Conservation (phyloP, 805 yeast genomes). For the Candida arabinofermentans region DNA sequence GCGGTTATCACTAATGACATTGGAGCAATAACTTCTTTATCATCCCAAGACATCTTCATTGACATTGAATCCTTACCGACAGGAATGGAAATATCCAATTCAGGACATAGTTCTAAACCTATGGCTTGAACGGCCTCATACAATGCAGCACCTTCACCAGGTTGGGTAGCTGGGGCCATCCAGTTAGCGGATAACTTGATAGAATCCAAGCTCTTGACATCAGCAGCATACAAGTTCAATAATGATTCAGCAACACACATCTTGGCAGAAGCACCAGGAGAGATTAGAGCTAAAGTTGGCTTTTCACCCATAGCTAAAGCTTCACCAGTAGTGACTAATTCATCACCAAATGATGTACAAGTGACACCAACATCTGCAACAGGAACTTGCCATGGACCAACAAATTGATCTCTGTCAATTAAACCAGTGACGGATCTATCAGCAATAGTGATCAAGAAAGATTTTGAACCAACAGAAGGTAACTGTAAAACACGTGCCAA, state of each 20-base stretch:
- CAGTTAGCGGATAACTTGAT: slow-evolving; percentile 94
- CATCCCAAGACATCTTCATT: slow-evolving; percentile 97
- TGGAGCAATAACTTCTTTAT: slow-evolving; percentile 93
- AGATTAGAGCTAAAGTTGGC: slow-evolving; percentile 84
- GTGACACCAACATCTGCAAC: slow-evolving; percentile 98
- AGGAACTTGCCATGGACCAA: slow-evolving; percentile 99
- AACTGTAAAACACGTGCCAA: slow-evolving; percentile 76
- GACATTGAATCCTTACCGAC: slow-evolving; percentile 99
- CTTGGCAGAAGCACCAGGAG: slow-evolving; percentile 88
- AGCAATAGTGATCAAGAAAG: slow-evolving; percentile 94
- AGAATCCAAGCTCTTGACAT: slow-evolving; percentile 66
- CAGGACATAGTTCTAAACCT: slow-evolving; percentile 92
- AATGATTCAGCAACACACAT: slow-evolving; percentile 95
- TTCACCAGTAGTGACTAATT: slow-evolving; percentile 79
- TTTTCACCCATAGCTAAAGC: slow-evolving; percentile 97
- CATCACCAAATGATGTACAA: slow-evolving; percentile 79
- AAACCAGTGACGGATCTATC: slow-evolving; percentile 97
- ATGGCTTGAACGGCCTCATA: slow-evolving; percentile 97
- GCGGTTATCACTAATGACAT: slow-evolving; percentile 87
- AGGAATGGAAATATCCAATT: slow-evolving; percentile 85
- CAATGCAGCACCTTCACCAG: slow-evolving; percentile 91
- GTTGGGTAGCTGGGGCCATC: slow-evolving; percentile 97
- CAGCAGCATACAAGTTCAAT: slow-evolving; percentile 85
- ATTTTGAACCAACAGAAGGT: slow-evolving; percentile 94
- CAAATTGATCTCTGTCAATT: slow-evolving; percentile 96